Evolutionary conservation across 139 green algal species (phyloP).

Genomic region (Diplosphaera chodatii): DNA sequence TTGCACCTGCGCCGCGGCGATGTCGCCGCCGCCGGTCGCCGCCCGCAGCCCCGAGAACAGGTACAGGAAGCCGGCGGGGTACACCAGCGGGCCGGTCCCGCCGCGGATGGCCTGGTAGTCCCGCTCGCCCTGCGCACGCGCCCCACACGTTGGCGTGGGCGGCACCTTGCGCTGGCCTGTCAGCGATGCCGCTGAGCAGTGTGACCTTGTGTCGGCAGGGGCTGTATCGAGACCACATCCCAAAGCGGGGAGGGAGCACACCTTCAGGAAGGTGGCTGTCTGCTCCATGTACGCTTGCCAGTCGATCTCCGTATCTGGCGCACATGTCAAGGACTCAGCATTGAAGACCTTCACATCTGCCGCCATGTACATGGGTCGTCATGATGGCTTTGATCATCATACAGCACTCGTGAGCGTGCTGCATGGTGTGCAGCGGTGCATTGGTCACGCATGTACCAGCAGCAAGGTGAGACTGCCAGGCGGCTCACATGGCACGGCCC

Average conservation of each 20-base stretch:
- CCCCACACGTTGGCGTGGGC: no score
- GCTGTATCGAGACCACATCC: neutral
- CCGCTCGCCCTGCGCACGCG: slow-evolving; percentile 47
- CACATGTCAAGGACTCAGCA: neutral
- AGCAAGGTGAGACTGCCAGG: neutral
- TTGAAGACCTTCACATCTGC: neutral
- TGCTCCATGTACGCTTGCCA: slow-evolving; percentile 53
- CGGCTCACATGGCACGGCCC: slow-evolving; percentile 28
- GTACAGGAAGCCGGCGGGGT: slow-evolving; percentile 81
- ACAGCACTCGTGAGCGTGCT: neutral
- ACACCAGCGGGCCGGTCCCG: slow-evolving; percentile 77
- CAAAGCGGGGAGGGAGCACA: neutral
- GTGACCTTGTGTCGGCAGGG: no score
- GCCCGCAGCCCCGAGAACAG: slow-evolving; percentile 51
- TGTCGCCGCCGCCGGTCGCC: slow-evolving; percentile 46
- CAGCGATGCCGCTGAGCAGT: neutral
- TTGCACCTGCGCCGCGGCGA: slow-evolving; percentile 10
- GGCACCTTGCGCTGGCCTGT: neutral
- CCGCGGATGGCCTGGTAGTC: slow-evolving; percentile 71
- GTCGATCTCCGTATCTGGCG: slow-evolving; percentile 57
- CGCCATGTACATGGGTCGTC: neutral
- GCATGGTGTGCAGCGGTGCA: no score
- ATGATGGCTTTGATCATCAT: neutral
- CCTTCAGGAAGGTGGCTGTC: slow-evolving; percentile 29
- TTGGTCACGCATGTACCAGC: neutral